Evolutionary conservation across 1,139 yeast species (phyloP).

Genomic region (Taphrina sp.): DNA sequence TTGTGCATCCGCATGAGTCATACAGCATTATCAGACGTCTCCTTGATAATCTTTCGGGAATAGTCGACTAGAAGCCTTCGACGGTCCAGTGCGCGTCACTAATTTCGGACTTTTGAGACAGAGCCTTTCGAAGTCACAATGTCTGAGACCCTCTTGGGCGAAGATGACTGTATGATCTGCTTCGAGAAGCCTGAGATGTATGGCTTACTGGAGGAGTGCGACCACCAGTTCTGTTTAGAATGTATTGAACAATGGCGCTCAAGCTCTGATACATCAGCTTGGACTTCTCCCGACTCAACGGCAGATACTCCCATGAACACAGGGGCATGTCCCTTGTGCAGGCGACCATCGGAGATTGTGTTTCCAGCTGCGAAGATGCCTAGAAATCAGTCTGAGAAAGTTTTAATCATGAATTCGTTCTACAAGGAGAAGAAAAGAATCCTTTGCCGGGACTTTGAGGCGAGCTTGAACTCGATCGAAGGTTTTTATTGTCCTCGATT

Average conservation of each 20-base stretch:
- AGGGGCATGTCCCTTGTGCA: conserved; percentile 13
- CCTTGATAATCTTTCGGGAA: no score
- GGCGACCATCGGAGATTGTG: conserved; percentile 7
- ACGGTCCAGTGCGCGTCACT: no score
- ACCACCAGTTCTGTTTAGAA: conserved; percentile 18
- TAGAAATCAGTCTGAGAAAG: neutral
- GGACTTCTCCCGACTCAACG: no score
- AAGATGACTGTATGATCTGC: conserved; percentile 18
- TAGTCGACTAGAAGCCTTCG: no score
- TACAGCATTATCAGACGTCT: no score
- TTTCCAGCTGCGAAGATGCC: conserved; percentile 3
- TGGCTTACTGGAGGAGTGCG: conserved; percentile 12
- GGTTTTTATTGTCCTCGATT: conserved; percentile 9
- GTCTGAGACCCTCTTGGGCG: no score
- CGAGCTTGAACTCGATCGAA: conserved; percentile 1
- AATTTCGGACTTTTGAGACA: no score
- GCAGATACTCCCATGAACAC: conserved; percentile 4
- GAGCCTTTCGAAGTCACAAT: no score
- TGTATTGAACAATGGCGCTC: no score
- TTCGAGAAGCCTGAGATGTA: conserved; percentile 5
- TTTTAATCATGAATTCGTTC: neutral
- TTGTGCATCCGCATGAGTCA: no score
- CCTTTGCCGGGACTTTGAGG: conserved; percentile 7
- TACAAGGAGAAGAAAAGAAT: conserved; percentile 11
- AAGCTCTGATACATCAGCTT: no score